Evolutionary conservation across 306 rosid genomes (phyloP), one percentile per base, ranked within the genome.

Genomic region (Ochetophila trinervis): DNA sequence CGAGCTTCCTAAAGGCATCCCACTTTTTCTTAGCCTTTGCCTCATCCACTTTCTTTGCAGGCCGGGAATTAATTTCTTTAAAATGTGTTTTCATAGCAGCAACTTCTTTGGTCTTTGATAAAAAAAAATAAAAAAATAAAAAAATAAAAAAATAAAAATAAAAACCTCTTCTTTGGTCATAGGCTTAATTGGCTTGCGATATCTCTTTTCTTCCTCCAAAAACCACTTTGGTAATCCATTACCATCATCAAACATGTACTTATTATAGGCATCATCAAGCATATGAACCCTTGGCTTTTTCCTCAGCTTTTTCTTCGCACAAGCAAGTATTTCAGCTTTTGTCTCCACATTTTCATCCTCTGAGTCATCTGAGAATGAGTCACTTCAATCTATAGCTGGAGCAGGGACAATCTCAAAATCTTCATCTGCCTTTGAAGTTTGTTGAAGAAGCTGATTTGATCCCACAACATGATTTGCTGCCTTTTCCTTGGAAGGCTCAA

Each of bases 141-240:
- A n/a, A n/a, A n/a, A n/a, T n/a, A n/a, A n/a, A n/a, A n/a, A n/a
- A n/a, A n/a, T n/a, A n/a, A n/a, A n/a, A n/a, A n/a, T n/a, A n/a
- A n/a, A n/a, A 44, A 84, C 7, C 77, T 93, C 97, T 61, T 86
- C 98, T 80, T 86, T 89, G 40, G 97, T 84, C 60, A 93, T 65
- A 13, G 98, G 97, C 83, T 82, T 86, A 2, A 76, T 69, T 14
- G 80, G 89, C 53, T 70, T 83, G 6, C 95, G 79, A 55, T 93
- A 97, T 69, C 67, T 86, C 71, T n/a, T 78, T 64, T 93, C 98
- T 65, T 93, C 98, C 6, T 93, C 98, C 52, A 83, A 40, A 75
- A 89, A 89, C 97, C 98, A 93, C 54, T 76, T 84, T 27, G 98
- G 98, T 76, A 93, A 86, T 53, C 91, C 90, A 11, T 76, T n/a